A percentile compares a stretch with the other conserved stretches of the same genome.
These are phyloP conservation scores for Nakazawaea ambrosiae DNA, from an alignment of 805 yeast species.

Conservation along the genomic window DNA sequence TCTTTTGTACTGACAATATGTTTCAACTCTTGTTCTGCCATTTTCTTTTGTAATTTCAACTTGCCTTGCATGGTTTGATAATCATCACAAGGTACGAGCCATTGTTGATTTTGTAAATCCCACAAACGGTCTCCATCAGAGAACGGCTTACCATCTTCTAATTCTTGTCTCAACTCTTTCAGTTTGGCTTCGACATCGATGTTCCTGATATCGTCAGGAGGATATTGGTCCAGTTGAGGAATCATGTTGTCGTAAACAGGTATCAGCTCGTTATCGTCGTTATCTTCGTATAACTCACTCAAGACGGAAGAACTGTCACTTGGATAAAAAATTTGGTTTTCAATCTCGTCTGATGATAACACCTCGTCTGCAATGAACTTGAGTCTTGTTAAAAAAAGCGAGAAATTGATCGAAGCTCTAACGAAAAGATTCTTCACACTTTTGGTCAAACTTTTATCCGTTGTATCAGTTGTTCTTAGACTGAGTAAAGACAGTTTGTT, in stretches of 20 bases:
- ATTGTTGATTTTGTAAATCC: constrained; percentile 59
- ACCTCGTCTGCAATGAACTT: constrained; percentile 41
- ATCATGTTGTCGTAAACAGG: constrained; percentile 14
- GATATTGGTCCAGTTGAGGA: constrained; percentile 2
- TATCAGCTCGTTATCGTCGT: constrained; percentile 14
- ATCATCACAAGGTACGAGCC: constrained; percentile 44
- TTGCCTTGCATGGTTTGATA: constrained; percentile 19
- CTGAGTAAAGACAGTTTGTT: background rate
- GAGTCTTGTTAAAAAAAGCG: constrained; percentile 27
- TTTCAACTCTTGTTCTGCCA: constrained; percentile 19
- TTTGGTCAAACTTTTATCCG: constrained; percentile 4
- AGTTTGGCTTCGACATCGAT: constrained; percentile 23
- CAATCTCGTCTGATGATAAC: constrained; percentile 40
- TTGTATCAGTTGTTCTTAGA: background rate
- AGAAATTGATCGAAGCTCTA: constrained; percentile 31
- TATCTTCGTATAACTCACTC: constrained; percentile 20
- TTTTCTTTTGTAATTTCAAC: constrained; percentile 16
- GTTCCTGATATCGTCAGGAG: constrained; percentile 7
- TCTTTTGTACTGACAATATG: constrained; percentile 35
- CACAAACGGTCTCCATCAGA: constrained; percentile 55
- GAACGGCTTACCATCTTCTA: constrained; percentile 28
- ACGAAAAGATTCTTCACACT: constrained; percentile 26
- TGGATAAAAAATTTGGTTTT: constrained; percentile 42
- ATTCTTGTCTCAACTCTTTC: constrained; percentile 21
- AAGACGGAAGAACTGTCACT: constrained; percentile 25